phyloP scores from a whole-genome alignment of 2,329 filamentous ascomycete genomes.

The Chrysosporium keratinophilum region DNA sequence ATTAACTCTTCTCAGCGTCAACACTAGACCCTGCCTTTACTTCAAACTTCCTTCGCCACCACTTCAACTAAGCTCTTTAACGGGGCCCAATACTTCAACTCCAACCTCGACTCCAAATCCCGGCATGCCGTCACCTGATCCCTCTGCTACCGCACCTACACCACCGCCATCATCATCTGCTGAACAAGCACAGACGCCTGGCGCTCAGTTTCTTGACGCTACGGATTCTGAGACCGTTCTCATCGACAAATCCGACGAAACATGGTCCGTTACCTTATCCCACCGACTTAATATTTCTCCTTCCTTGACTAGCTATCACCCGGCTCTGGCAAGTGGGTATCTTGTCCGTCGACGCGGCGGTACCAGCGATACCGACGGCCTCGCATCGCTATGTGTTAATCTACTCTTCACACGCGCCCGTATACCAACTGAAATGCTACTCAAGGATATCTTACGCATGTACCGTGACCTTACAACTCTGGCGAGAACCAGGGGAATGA shows the following conservation, averaged over 20 bases:
- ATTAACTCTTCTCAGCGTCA: slow-evolving; percentile 29
- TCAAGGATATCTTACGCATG: slow-evolving; percentile 36
- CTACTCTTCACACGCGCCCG: slow-evolving; percentile 28
- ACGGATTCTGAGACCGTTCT: slow-evolving; percentile 48
- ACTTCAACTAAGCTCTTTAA: slow-evolving; percentile 26
- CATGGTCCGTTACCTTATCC: slow-evolving; percentile 48
- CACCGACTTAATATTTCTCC: slow-evolving; percentile 37
- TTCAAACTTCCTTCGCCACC: slow-evolving; percentile 27
- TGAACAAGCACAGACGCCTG: slow-evolving; percentile 18
- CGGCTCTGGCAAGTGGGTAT: slow-evolving; percentile 38
- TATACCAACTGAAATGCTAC: slow-evolving; percentile 25
- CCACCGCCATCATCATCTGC: slow-evolving; percentile 16
- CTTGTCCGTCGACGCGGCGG: slow-evolving; percentile 37
- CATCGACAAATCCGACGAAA: slow-evolving; percentile 49
- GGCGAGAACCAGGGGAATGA: slow-evolving; percentile 34
- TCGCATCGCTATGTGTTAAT: slow-evolving; percentile 34
- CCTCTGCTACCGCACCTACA: slow-evolving; percentile 32
- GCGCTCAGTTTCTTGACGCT: slow-evolving; percentile 30
- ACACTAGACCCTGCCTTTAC: slow-evolving; percentile 27
- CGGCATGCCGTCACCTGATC: slow-evolving; percentile 34
- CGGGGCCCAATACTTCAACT: slow-evolving; percentile 21
- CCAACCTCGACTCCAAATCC: slow-evolving; percentile 33
- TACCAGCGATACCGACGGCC: slow-evolving; percentile 33
- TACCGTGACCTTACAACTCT: slow-evolving; percentile 38
- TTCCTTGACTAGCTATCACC: slow-evolving; percentile 31